phyloP scores from a whole-genome alignment of 2,329 filamentous ascomycete genomes.

The Epichloe brachyelytri region DNA sequence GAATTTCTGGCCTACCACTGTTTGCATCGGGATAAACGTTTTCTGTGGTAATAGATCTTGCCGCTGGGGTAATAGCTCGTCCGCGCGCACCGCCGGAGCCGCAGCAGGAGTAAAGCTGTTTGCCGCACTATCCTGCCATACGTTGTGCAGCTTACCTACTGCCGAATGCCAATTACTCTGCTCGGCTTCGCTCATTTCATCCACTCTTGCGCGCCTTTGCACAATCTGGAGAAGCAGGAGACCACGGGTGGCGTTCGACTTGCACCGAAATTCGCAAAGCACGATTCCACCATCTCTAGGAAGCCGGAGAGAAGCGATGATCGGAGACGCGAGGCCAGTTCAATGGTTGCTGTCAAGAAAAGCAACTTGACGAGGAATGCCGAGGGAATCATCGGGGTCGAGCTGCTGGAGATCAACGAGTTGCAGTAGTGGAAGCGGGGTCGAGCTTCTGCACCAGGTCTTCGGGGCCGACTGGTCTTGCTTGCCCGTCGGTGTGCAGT shows the following conservation, averaged over 20 bases:
- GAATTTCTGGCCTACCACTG: background rate
- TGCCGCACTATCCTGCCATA: constrained; percentile 3
- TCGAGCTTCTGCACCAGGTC: constrained; percentile 21
- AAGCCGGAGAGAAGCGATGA: constrained; percentile 24
- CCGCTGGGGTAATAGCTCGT: background rate
- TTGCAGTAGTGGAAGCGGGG: constrained; percentile 25
- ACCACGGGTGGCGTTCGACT: constrained; percentile 22
- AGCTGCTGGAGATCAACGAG: constrained; percentile 22
- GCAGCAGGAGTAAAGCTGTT: background rate
- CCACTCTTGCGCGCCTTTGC: constrained; percentile 16
- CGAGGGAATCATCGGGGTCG: constrained; percentile 21
- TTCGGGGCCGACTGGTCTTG: constrained; percentile 11
- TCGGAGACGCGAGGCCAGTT: constrained; percentile 18
- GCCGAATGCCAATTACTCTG: constrained; percentile 18
- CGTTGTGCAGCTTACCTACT: constrained; percentile 13
- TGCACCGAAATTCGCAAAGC: constrained; percentile 19
- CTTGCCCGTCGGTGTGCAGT: background rate
- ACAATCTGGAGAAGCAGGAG: constrained; percentile 22
- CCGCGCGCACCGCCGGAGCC: background rate
- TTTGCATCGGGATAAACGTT: background rate
- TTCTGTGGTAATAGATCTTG: background rate
- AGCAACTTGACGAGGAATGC: constrained; percentile 24
- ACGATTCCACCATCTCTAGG: constrained; percentile 22
- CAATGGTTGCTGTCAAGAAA: constrained; percentile 24
- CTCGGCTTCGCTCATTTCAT: constrained; percentile 20